phyloP scores from a whole-genome alignment of 768 basidiomycete genomes.

The Leccinum variicolor region DNA sequence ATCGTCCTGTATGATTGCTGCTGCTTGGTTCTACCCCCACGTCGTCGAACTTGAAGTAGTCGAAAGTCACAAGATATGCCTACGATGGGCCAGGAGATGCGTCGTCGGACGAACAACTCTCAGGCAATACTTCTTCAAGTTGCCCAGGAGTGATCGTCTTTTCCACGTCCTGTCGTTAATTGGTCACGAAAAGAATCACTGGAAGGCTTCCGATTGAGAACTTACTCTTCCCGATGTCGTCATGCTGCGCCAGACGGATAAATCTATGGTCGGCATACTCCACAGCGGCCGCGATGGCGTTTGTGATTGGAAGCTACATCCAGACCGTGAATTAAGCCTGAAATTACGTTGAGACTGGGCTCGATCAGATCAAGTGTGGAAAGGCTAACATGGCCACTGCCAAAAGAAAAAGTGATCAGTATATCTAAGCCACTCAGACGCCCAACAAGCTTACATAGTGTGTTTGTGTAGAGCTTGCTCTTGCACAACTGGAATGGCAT shows the following conservation, averaged over 20 bases:
- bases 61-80: not conserved
- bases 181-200: not conserved
- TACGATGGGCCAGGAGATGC: not conserved
- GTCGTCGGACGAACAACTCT: not conserved
- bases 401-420: not conserved
- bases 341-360: not conserved
- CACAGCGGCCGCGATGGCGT: slow-evolving; percentile 2
- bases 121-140: not conserved
- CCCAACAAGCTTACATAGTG: slow-evolving; percentile 12
- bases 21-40: not conserved
- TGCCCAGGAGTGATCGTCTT: not conserved
- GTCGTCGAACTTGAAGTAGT: not conserved
- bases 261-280: slow-evolving; percentile 8
- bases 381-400: slow-evolving; percentile 16
- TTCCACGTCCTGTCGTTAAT: slow-evolving; percentile 5
- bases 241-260: not conserved
- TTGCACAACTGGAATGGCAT: slow-evolving; percentile 22
- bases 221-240: slow-evolving; percentile 3
- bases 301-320: slow-evolving; percentile 1
- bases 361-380: not conserved
- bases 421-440: not conserved
- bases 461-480: slow-evolving; percentile 24
- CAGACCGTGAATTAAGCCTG: slow-evolving; percentile 14
- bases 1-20: not conserved
- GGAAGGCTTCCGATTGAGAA: not conserved